phyloP scores from a whole-genome alignment of 768 basidiomycete genomes.

The Tricholoma terreum region DNA sequence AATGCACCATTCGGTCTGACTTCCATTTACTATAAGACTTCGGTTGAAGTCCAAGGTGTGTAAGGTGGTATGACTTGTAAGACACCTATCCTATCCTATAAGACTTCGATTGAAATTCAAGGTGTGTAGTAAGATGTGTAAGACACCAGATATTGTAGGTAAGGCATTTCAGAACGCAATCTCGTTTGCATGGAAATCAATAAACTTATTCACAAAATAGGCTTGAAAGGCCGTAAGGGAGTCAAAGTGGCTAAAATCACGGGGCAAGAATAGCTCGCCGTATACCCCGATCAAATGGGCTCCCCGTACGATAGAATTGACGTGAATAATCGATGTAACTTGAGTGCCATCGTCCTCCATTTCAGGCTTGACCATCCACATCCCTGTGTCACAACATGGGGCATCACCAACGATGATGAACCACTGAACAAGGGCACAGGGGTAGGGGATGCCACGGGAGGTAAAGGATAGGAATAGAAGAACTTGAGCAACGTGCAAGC shows the following conservation, averaged over 20 bases:
- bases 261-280: conserved; percentile 16
- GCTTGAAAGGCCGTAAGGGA: conserved; percentile 20
- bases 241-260: conserved; percentile 15
- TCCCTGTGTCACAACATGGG: not conserved
- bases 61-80: no score
- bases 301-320: conserved; percentile 25
- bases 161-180: conserved; percentile 15
- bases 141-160: no score
- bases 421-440: not conserved
- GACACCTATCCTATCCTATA: no score
- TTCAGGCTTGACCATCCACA: conserved; percentile 12
- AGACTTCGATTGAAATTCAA: no score
- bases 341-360: conserved; percentile 2
- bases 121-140: no score
- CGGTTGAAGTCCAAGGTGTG: no score
- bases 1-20: no score
- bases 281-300: conserved; percentile 28
- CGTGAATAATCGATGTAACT: conserved; percentile 18
- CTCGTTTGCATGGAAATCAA: conserved; percentile 30
- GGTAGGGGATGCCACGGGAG: not conserved
- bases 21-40: no score
- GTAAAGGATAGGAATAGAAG: not conserved
- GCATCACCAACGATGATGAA: not conserved
- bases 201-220: conserved; percentile 29
- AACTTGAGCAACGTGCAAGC: not conserved